Conservation (phyloP, 2,329 filamentous ascomycete genomes). For the Aspergillus sclerotialis region DNA sequence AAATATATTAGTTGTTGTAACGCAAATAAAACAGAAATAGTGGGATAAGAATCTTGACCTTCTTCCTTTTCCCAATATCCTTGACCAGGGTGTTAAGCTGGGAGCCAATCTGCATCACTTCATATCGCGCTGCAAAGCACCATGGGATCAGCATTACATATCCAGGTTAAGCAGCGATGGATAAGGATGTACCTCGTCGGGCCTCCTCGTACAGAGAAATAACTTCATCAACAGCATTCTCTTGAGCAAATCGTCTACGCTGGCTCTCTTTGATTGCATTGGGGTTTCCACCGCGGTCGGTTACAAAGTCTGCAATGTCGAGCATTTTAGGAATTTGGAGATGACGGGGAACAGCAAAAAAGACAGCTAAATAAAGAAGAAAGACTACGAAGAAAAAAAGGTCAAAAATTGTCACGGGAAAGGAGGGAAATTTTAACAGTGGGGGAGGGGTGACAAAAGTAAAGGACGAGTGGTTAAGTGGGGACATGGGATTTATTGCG, state of each 20-base stretch:
- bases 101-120: slow-evolving; percentile 69
- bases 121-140: slow-evolving; percentile 56
- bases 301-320: slow-evolving; percentile 71
- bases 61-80: slow-evolving; percentile 85
- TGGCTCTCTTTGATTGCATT: slow-evolving; percentile 90
- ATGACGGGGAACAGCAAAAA: background rate
- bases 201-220: slow-evolving; percentile 82
- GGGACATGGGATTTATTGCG: too few species aligned
- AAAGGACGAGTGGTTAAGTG: too few species aligned
- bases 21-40: background rate
- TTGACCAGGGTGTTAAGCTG: slow-evolving; percentile 87
- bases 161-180: background rate
- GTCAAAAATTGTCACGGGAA: too few species aligned
- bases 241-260: slow-evolving; percentile 68
- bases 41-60: slow-evolving; percentile 44
- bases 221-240: slow-evolving; percentile 83
- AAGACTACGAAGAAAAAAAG: background rate
- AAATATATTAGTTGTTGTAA: slow-evolving; percentile 5
- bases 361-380: background rate
- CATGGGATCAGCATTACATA: slow-evolving; percentile 3
- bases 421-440: too few species aligned
- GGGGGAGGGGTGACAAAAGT: too few species aligned
- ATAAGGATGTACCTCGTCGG: slow-evolving; percentile 54
- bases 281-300: slow-evolving; percentile 83
- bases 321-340: slow-evolving; percentile 48